Conservation (phyloP, 2,329 filamentous ascomycete species). For the Cercospora sp. region DNA sequence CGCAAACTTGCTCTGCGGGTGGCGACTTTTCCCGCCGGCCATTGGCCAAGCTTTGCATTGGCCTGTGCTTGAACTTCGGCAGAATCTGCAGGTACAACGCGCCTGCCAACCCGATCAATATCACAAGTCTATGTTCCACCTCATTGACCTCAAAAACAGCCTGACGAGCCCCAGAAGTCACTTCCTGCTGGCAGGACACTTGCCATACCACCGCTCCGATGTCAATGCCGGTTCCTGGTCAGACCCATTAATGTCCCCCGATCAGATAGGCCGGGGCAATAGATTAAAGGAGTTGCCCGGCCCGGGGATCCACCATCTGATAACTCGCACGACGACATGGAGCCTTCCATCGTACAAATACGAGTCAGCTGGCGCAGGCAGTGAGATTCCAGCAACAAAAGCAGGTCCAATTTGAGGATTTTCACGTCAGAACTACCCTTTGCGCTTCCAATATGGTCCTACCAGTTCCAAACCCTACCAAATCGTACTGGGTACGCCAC, state of each 20-base stretch:
- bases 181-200: background rate
- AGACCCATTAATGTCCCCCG: background rate
- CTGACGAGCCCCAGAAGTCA: background rate
- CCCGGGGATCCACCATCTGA: constrained; percentile 11
- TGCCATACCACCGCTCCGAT: background rate
- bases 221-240: background rate
- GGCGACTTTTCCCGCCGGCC: background rate
- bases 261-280: constrained; percentile 13
- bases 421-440: background rate
- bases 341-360: constrained; percentile 4
- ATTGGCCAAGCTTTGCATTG: background rate
- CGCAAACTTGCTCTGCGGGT: background rate
- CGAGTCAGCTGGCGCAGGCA: background rate
- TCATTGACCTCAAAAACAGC: background rate
- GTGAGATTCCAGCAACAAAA: background rate
- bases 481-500: constrained; percentile 28
- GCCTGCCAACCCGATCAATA: background rate
- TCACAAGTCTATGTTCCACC: background rate
- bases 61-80: background rate
- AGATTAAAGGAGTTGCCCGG: background rate
- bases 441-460: constrained; percentile 22
- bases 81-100: background rate
- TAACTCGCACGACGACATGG: background rate
- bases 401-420: background rate
- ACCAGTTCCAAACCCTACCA: constrained; percentile 25